Conservation (phyloP, 2,329 filamentous ascomycete species). For the Colletotrichum sp. region DNA sequence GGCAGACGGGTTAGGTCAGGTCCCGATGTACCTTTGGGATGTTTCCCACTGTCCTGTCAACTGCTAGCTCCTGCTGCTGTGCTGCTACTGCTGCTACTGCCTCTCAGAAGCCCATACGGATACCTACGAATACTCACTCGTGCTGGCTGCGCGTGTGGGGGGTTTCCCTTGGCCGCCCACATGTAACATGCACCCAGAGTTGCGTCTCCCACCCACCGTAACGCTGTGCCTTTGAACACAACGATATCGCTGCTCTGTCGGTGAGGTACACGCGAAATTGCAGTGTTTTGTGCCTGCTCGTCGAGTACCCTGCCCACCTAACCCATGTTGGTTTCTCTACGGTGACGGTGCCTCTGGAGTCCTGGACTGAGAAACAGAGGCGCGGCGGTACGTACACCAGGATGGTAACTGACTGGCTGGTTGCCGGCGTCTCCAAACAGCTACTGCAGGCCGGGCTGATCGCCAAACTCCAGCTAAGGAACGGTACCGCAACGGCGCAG, state of each 20-base stretch:
- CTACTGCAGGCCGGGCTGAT: background rate
- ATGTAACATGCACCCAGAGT: background rate
- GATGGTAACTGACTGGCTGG: background rate
- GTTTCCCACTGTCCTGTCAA: slow-evolving; percentile 4
- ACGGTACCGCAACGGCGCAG: slow-evolving; percentile 1
- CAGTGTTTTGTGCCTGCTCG: background rate
- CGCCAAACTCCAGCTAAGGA: background rate
- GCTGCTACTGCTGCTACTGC: background rate
- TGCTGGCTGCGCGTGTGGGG: background rate
- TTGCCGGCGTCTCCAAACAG: background rate
- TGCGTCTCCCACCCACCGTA: background rate
- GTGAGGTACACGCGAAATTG: background rate
- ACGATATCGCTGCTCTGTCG: background rate
- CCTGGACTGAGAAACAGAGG: background rate
- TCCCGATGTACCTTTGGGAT: background rate
- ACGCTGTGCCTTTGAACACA: background rate
- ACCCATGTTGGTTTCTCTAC: background rate
- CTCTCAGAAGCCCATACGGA: background rate
- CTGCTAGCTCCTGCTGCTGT: background rate
- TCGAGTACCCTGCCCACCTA: background rate
- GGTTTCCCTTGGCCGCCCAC: background rate
- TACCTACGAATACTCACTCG: background rate
- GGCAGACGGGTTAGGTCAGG: background rate
- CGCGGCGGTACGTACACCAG: background rate
- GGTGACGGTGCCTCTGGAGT: background rate